Conservation (phyloP, 805 yeast genomes). For the Candida incommunis region DNA sequence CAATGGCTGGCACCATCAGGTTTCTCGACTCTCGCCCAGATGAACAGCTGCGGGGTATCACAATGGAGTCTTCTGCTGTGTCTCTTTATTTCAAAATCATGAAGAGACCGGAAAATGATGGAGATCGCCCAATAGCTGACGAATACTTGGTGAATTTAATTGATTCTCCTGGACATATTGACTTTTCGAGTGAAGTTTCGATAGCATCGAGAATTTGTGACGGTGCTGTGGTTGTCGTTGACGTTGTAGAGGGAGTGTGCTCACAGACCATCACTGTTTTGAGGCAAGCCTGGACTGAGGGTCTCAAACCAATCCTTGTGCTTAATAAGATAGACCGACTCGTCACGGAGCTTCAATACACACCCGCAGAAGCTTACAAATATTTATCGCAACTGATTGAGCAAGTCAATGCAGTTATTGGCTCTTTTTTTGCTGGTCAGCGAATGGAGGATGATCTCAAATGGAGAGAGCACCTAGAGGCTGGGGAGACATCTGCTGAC, state of each 20-base stretch:
- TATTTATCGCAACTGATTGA: conserved; percentile 73
- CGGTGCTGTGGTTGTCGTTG: conserved; percentile 90
- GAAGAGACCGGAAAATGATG: conserved; percentile 23
- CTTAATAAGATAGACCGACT: conserved; percentile 85
- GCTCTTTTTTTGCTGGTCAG: conserved; percentile 85
- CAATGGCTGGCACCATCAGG: conserved; percentile 90
- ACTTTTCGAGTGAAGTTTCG: conserved; percentile 90
- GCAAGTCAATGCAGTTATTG: conserved; percentile 89
- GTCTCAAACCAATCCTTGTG: conserved; percentile 74
- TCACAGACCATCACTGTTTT: conserved; percentile 92
- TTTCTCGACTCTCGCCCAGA: conserved; percentile 89
- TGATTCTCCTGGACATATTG: conserved; percentile 99
- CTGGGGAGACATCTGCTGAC: conserved; percentile 4
- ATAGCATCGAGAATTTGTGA: conserved; percentile 94
- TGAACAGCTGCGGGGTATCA: conserved; percentile 90
- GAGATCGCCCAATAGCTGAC: conserved; percentile 25
- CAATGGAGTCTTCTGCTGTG: conserved; percentile 95
- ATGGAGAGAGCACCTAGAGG: conserved; percentile 37
- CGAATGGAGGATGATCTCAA: conserved; percentile 73
- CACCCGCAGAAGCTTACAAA: conserved; percentile 72
- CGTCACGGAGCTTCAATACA: conserved; percentile 63
- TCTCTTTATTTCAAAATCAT: conserved; percentile 77
- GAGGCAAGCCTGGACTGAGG: conserved; percentile 92
- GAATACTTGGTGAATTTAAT: conserved; percentile 83
- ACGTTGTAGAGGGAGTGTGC: conserved; percentile 96